These are phyloP conservation scores for Trichocladium antarcticum DNA, from an alignment of 495 filamentous ascomycete genomes.

Conservation along the genomic window DNA sequence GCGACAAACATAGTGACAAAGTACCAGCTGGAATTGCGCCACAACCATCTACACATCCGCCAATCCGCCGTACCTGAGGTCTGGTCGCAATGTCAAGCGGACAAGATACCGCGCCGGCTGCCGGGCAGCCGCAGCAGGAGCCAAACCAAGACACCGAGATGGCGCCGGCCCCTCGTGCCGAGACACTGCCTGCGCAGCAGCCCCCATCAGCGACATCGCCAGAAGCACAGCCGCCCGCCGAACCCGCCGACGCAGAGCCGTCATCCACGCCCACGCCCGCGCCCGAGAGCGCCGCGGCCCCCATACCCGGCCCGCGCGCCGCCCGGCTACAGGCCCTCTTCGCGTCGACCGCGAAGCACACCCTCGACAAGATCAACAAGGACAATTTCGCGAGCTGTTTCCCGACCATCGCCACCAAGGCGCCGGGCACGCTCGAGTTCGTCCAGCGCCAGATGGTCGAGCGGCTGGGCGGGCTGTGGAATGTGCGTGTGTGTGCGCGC, in stretches of 20 bases:
- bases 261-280: not conserved
- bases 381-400: conserved; percentile 80
- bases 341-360: conserved; percentile 53
- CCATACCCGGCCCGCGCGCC: conserved; percentile 63
- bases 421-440: conserved; percentile 52
- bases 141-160: not conserved
- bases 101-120: not conserved
- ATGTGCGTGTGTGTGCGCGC: too few species aligned
- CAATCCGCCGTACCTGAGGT: too few species aligned
- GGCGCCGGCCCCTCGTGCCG: not conserved
- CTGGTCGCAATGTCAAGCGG: not conserved
- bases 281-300: not conserved
- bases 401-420: conserved; percentile 63
- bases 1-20: not conserved
- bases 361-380: conserved; percentile 61
- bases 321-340: conserved; percentile 59
- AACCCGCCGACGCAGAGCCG: not conserved
- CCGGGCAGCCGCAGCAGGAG: not conserved
- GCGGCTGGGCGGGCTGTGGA: conserved; percentile 49
- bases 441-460: conserved; percentile 63
- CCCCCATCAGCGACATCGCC: not conserved
- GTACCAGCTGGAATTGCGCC: too few species aligned
- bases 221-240: not conserved
- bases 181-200: not conserved
- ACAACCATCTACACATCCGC: too few species aligned